Evolutionary conservation across 1,284 basidiomycete species (phyloP).

Genomic region (Cutaneotrichosporon dermatis): DNA sequence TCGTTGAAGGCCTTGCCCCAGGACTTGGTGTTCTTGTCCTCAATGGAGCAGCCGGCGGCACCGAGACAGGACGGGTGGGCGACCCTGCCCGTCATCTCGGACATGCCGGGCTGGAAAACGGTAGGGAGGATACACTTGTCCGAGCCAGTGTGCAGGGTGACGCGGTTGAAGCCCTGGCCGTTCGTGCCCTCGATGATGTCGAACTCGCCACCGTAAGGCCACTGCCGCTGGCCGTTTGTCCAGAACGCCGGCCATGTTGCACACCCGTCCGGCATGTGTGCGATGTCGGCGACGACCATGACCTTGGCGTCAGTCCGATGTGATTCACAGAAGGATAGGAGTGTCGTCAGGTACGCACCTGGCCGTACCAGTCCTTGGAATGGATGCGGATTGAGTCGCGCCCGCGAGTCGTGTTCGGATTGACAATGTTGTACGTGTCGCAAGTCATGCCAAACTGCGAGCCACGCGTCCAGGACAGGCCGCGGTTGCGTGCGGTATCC

Average conservation of each 20-base stretch:
- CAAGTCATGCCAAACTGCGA: constrained; percentile 31
- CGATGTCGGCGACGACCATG: constrained; percentile 38
- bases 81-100: constrained; percentile 44
- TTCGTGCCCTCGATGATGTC: constrained; percentile 70
- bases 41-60: constrained; percentile 3
- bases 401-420: constrained; percentile 23
- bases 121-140: constrained; percentile 48
- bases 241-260: constrained; percentile 63
- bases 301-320: background rate
- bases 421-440: constrained; percentile 24
- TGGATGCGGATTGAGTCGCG: constrained; percentile 42
- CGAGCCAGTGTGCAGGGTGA: constrained; percentile 33
- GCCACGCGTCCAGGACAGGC: constrained; percentile 8
- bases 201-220: constrained; percentile 74
- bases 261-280: constrained; percentile 47
- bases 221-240: constrained; percentile 57
- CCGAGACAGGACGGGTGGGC: constrained; percentile 55
- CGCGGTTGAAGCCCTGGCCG: constrained; percentile 10
- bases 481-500: background rate
- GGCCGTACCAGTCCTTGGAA: constrained; percentile 38
- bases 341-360: constrained; percentile 28
- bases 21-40: background rate
- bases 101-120: constrained; percentile 57
- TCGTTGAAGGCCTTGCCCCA: constrained; percentile 37
- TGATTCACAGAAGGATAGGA: too few species aligned